Evolutionary conservation across 805 yeast species (phyloP).

Genomic region (Saturnispora mendoncae): DNA sequence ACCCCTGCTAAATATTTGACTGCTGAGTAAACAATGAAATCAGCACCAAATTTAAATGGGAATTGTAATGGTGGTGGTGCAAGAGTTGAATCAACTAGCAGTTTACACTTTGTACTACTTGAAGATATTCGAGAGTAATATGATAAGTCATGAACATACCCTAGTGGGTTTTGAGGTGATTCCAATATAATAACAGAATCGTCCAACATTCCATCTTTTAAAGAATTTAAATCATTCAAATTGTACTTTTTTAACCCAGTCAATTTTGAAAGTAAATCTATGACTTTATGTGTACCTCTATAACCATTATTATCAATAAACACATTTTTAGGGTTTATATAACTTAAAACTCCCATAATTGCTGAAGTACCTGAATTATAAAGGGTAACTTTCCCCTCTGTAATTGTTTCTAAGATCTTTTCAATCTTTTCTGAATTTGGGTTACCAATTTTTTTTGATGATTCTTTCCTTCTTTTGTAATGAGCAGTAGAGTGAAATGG

Average conservation of each 20-base stretch:
- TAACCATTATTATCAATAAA: conserved; percentile 40
- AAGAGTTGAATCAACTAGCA: conserved; percentile 45
- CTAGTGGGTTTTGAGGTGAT: conserved; percentile 48
- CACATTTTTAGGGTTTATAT: conserved; percentile 36
- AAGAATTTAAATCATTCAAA: conserved; percentile 25
- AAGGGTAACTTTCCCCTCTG: conserved; percentile 38
- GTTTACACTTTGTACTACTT: conserved; percentile 30
- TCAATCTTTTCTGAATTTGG: conserved; percentile 42
- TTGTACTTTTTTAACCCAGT: conserved; percentile 33
- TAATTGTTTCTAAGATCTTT: conserved; percentile 35
- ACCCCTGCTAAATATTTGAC: conserved; percentile 51
- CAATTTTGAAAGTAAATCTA: conserved; percentile 34
- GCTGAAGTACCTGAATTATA: conserved; percentile 47
- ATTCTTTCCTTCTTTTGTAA: conserved; percentile 13
- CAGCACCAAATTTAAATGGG: conserved; percentile 45
- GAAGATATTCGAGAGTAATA: conserved; percentile 38
- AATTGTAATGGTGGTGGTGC: conserved; percentile 50
- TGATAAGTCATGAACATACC: conserved; percentile 34
- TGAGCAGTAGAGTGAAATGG: conserved; percentile 18
- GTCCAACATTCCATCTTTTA: conserved; percentile 26
- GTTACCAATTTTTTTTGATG: conserved; percentile 33
- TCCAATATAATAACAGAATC: conserved; percentile 43
- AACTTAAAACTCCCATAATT: conserved; percentile 40
- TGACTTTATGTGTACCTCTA: conserved; percentile 45
- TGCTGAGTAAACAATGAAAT: conserved; percentile 45